Conservation (phyloP, 371 early-diverging fungal genomes). For the Coemansia sp. region DNA sequence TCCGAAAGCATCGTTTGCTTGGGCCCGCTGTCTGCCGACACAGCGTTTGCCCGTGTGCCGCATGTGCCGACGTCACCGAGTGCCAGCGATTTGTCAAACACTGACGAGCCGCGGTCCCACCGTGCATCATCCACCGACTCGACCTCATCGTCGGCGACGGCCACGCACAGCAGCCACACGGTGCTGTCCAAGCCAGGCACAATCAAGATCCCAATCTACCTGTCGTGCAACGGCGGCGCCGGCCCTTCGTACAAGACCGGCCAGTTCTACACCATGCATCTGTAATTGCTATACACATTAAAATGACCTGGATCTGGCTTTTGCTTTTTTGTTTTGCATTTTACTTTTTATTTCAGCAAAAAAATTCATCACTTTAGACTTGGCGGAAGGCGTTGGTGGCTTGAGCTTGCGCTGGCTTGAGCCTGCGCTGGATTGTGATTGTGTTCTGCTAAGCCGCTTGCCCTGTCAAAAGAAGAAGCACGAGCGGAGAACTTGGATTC, state of each 20-base stretch:
- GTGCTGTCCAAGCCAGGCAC: slow-evolving; percentile 5
- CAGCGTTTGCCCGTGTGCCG: slow-evolving; percentile 5
- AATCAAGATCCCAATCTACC: slow-evolving; percentile 38
- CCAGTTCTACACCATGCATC: slow-evolving; percentile 44
- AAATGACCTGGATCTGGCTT: neutral
- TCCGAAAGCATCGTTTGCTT: slow-evolving; percentile 40
- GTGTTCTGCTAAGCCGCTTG: too few species aligned
- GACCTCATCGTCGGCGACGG: slow-evolving; percentile 35
- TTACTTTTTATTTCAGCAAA: neutral
- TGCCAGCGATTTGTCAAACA: slow-evolving; percentile 36
- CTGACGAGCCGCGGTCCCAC: slow-evolving; percentile 17
- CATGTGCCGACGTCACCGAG: slow-evolving; percentile 38
- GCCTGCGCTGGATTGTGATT: neutral
- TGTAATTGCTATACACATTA: slow-evolving; percentile 9
- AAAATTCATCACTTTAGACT: neutral
- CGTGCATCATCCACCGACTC: slow-evolving; percentile 46
- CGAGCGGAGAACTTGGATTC: too few species aligned
- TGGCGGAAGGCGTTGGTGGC: neutral
- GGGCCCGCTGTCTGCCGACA: slow-evolving; percentile 45
- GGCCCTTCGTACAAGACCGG: slow-evolving; percentile 49
- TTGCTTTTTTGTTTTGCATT: neutral
- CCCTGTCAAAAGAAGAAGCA: too few species aligned
- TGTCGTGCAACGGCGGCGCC: slow-evolving; percentile 41
- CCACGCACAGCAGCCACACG: slow-evolving; percentile 14
- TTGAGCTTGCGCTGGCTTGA: neutral